Percentiles rank a stretch among this genome's conserved stretches.
Evolutionary conservation across 2,329 filamentous ascomycete genomes (phyloP).

Genomic region (Ophiobolus disseminans): DNA sequence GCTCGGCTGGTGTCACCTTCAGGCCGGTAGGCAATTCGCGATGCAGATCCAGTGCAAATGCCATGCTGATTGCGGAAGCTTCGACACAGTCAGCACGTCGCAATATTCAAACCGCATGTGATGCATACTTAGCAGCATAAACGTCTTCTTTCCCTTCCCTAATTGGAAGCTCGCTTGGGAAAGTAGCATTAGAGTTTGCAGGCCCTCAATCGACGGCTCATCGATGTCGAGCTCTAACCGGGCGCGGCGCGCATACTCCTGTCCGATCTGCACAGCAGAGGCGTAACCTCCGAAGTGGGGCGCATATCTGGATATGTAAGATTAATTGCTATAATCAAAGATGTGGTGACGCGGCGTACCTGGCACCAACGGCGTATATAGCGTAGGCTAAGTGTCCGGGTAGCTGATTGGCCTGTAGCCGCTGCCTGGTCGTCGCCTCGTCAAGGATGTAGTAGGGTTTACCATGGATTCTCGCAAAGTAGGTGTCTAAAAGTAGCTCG

Average conservation of each 20-base stretch:
- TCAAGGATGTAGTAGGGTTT: constrained; percentile 85
- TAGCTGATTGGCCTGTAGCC: constrained; percentile 72
- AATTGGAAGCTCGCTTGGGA: constrained; percentile 77
- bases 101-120: background rate
- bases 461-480: constrained; percentile 79
- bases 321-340: constrained; percentile 57
- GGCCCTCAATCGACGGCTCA: constrained; percentile 77
- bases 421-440: constrained; percentile 75
- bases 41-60: constrained; percentile 80
- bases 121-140: constrained; percentile 77
- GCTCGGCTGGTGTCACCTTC: constrained; percentile 70
- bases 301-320: constrained; percentile 65
- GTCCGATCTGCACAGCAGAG: constrained; percentile 70
- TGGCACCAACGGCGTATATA: constrained; percentile 58
- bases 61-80: constrained; percentile 83
- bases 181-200: constrained; percentile 78
- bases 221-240: constrained; percentile 77
- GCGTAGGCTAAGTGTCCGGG: constrained; percentile 59
- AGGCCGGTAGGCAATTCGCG: constrained; percentile 72
- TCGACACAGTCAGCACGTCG: constrained; percentile 23
- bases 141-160: constrained; percentile 82
- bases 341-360: constrained; percentile 49
- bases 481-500: constrained; percentile 75
- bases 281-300: constrained; percentile 71
- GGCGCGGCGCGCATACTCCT: constrained; percentile 75